A percentile compares a stretch with the other conserved stretches of the same genome.
These are phyloP conservation scores for Paraglomus occultum DNA, from an alignment of 192 early-diverging fungal genomes.

Conservation along the genomic window DNA sequence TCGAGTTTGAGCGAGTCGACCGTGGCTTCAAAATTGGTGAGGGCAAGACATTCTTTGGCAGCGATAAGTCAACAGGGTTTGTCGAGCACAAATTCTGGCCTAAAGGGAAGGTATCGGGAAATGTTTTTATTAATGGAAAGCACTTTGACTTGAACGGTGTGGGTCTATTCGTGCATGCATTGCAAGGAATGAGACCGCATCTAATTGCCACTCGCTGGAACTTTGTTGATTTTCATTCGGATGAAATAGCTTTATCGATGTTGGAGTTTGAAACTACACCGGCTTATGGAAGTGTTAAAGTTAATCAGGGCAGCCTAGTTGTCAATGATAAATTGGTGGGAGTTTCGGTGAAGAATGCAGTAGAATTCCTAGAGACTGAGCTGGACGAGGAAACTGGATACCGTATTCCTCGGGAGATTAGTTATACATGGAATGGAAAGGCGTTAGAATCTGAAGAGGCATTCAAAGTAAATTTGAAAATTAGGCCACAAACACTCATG, in stretches of 20 bases:
- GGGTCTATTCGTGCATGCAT: slow-evolving; percentile 79
- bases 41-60: slow-evolving; percentile 74
- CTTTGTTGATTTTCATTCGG: slow-evolving; percentile 74
- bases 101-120: slow-evolving; percentile 65
- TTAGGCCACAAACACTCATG: slow-evolving; percentile 59
- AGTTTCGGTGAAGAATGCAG: slow-evolving; percentile 73
- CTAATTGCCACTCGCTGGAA: slow-evolving; percentile 83
- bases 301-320: slow-evolving; percentile 74
- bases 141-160: slow-evolving; percentile 66
- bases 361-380: slow-evolving; percentile 59
- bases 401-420: slow-evolving; percentile 67
- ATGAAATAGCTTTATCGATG: slow-evolving; percentile 60
- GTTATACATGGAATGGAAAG: slow-evolving; percentile 79
- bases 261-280: slow-evolving; percentile 80
- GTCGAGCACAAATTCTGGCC: slow-evolving; percentile 87
- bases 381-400: slow-evolving; percentile 84
- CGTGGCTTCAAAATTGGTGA: slow-evolving; percentile 81
- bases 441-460: slow-evolving; percentile 65
- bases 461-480: slow-evolving; percentile 61
- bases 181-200: slow-evolving; percentile 85
- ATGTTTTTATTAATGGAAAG: slow-evolving; percentile 68
- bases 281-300: slow-evolving; percentile 61
- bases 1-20: slow-evolving; percentile 66
- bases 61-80: slow-evolving; percentile 50
- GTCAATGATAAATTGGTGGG: slow-evolving; percentile 64